Conservation (phyloP, 1,284 basidiomycete species). For the Cerioporus squamosus region DNA sequence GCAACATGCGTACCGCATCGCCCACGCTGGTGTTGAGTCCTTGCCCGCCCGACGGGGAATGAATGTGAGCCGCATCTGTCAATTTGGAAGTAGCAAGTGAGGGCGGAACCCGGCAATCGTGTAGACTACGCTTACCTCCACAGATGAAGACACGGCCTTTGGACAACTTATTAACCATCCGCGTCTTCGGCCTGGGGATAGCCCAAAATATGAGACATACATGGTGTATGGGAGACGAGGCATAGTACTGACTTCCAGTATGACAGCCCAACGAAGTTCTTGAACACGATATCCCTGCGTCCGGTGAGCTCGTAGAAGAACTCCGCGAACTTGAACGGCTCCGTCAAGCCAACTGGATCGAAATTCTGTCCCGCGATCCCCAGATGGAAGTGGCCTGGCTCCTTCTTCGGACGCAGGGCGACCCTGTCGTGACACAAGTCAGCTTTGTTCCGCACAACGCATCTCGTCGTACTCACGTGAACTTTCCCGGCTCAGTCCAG, state of each 20-base stretch:
- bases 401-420: neutral
- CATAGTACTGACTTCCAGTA: constrained; percentile 15
- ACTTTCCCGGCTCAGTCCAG: constrained; percentile 28
- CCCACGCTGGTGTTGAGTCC: constrained; percentile 9
- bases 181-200: constrained; percentile 38
- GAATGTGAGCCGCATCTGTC: constrained; percentile 34
- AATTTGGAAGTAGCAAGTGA: too few species aligned
- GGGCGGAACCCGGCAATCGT: neutral
- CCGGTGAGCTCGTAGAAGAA: constrained; percentile 9
- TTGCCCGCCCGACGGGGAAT: constrained; percentile 33
- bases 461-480: constrained; percentile 1
- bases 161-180: constrained; percentile 41
- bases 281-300: constrained; percentile 8
- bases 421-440: neutral
- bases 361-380: constrained; percentile 6
- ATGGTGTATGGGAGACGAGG: neutral
- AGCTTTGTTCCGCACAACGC: too few species aligned
- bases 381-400: constrained; percentile 4
- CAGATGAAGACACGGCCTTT: constrained; percentile 40
- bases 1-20: neutral
- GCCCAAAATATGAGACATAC: neutral
- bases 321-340: constrained; percentile 9
- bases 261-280: neutral
- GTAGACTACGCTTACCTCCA: constrained; percentile 34
- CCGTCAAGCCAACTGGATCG: constrained; percentile 12